These are phyloP conservation scores for Ceratobasidium sp. DNA, from an alignment of 1,284 basidiomycete genomes.

Conservation along the genomic window DNA sequence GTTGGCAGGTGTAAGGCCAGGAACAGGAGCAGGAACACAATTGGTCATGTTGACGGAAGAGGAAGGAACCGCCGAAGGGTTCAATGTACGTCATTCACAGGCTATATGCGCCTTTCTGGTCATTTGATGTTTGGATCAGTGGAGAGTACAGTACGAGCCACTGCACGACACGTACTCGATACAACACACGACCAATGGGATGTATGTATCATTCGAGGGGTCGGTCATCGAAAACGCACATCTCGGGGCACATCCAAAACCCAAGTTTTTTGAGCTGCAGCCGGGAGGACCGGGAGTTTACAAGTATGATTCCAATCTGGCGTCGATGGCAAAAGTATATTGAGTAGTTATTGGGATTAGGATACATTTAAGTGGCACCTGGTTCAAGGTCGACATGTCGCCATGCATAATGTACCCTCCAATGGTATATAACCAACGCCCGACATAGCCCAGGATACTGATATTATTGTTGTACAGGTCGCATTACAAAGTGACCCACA, in stretches of 20 bases:
- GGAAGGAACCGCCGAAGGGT: slow-evolving; percentile 30
- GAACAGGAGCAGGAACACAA: slow-evolving; percentile 33
- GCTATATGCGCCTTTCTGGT: not conserved
- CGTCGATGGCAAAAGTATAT: not conserved
- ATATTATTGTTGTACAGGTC: not conserved
- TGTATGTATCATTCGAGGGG: slow-evolving; percentile 33
- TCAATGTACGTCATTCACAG: slow-evolving; percentile 25
- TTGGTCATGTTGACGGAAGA: slow-evolving; percentile 38
- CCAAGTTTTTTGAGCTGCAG: slow-evolving; percentile 16
- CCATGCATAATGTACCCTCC: slow-evolving; percentile 39
- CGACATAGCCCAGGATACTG: not conserved
- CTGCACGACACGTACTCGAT: slow-evolving; percentile 16
- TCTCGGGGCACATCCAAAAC: slow-evolving; percentile 29
- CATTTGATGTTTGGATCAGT: not conserved
- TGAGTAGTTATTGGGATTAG: not conserved
- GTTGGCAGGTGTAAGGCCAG: slow-evolving; percentile 11
- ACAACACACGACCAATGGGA: slow-evolving; percentile 8
- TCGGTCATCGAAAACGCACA: slow-evolving; percentile 22
- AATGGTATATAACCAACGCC: not conserved
- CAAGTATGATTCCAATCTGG: not conserved
- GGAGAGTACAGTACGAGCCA: slow-evolving; percentile 24
- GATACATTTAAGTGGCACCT: slow-evolving; percentile 4
- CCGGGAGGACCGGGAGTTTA: not conserved
- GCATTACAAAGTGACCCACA: slow-evolving; percentile 19
- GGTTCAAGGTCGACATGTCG: not conserved